Conservation (phyloP, 2,329 filamentous ascomycete species). For the Dothideomycetes sp. region DNA sequence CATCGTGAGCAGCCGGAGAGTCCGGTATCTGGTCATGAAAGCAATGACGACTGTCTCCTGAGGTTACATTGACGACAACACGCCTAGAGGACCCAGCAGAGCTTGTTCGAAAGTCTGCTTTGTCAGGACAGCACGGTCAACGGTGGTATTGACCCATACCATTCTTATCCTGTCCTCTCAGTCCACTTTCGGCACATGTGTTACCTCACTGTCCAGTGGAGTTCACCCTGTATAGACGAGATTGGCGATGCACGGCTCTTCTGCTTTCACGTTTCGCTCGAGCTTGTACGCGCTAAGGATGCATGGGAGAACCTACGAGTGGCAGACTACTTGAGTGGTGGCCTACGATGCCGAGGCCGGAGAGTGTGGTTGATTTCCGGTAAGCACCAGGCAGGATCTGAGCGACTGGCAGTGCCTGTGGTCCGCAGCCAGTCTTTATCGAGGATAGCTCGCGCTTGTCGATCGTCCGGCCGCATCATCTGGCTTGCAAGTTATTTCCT, state of each 20-base stretch:
- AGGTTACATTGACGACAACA: background rate
- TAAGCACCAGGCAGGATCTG: background rate
- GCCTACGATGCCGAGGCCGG: background rate
- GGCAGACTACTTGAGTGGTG: background rate
- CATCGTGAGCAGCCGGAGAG: background rate
- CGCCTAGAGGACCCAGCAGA: slow-evolving; percentile 1
- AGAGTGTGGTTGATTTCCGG: background rate
- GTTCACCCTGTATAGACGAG: slow-evolving; percentile 2
- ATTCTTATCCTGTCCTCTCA: background rate
- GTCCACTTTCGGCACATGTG: background rate
- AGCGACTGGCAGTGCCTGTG: background rate
- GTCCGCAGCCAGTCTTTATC: slow-evolving; percentile 2
- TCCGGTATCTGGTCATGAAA: background rate
- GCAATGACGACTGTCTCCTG: background rate
- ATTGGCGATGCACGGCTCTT: background rate
- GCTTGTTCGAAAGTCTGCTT: background rate
- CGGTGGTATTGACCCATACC: background rate
- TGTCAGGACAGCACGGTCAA: background rate
- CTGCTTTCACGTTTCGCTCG: background rate
- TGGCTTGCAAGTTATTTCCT: slow-evolving; percentile 2
- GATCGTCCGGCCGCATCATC: too few relatives aligned
- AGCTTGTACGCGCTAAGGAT: background rate
- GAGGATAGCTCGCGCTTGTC: too few relatives aligned
- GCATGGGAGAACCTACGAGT: slow-evolving; percentile 2
- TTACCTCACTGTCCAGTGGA: background rate